Evolutionary conservation across 2,329 filamentous ascomycete genomes (phyloP).

Genomic region (Rutstroemia sydowiana): DNA sequence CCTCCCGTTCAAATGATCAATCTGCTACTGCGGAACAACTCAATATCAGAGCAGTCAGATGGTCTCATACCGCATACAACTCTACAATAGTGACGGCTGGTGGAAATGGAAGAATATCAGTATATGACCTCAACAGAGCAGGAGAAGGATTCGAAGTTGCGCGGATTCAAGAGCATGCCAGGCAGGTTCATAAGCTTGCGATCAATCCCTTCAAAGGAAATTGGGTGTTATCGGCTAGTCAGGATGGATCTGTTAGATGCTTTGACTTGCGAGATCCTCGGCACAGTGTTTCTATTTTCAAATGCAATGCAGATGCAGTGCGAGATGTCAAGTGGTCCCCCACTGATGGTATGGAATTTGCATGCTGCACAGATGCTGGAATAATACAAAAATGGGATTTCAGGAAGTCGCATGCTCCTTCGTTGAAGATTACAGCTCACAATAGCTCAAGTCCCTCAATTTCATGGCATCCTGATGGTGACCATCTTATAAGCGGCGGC

Average conservation of each 20-base stretch:
- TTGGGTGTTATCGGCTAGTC: slow-evolving; percentile 54
- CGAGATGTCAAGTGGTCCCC: slow-evolving; percentile 60
- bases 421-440: slow-evolving; percentile 54
- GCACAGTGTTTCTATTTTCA: slow-evolving; percentile 41
- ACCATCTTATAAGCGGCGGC: slow-evolving; percentile 57
- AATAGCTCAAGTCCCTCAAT: slow-evolving; percentile 53
- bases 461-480: slow-evolving; percentile 61
- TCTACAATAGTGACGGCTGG: slow-evolving; percentile 55
- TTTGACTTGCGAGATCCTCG: slow-evolving; percentile 50
- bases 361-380: slow-evolving; percentile 56
- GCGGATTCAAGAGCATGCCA: slow-evolving; percentile 53
- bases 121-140: slow-evolving; percentile 51
- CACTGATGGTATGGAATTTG: slow-evolving; percentile 52
- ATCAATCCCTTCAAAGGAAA: slow-evolving; percentile 53
- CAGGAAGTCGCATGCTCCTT: slow-evolving; percentile 43
- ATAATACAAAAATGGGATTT: slow-evolving; percentile 59
- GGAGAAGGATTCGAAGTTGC: slow-evolving; percentile 40
- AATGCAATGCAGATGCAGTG: slow-evolving; percentile 47
- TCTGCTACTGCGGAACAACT: slow-evolving; percentile 45
- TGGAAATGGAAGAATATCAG: slow-evolving; percentile 56
- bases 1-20: slow-evolving; percentile 35
- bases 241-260: slow-evolving; percentile 55
- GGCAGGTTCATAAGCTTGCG: slow-evolving; percentile 57
- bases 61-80: slow-evolving; percentile 40
- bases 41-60: slow-evolving; percentile 56